Base-by-base conservation (phyloP, 495 filamentous ascomycete species). In the Penicillium riverlandense region DNA sequence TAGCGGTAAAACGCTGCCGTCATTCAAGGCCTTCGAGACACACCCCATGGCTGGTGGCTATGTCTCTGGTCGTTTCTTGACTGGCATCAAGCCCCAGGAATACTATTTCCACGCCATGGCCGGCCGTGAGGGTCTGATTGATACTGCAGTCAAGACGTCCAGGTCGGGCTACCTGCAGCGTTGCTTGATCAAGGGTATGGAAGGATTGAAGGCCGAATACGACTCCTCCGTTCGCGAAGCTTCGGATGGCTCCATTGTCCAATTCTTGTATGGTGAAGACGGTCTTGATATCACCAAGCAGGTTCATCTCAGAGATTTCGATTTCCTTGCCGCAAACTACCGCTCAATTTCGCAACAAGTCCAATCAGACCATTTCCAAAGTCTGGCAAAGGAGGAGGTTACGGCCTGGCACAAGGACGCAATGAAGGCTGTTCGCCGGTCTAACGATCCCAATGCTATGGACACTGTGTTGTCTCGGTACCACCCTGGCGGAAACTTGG, bases 91-190 rank as follows among this genome's bases (percentile, higher is more conserved):
- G 44, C 94, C 94, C 22, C 94, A 99, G 61, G 94, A 97, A 62
- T 97, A 94, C 64, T 99, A 88, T 67, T 99, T 99, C 78, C 94
- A 99, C 79, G 87, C 91, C 59, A 99, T 99, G 94, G 91, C 91
- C 54, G 94, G 94, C 59, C 81, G 94, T 66, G 94, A 99, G 72
- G 94, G 94, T 72, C 72, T 99, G 53, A 97, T 99, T 67, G 94
- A 99, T 77, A 99, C 94, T 34, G 94, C 94, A 44, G 94, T 99
- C 53, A 99, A 99, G 71, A 99, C 94, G 5, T 91, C 90, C 32
- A 79, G 91, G 52, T 96, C 90, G 32, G 94, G 94, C 54, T 99
- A 99, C 59, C 67, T 99, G 47, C 94, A 99, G 62, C 85, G 94
- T 61, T 99, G 94, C 76, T 67, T 99, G 52, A 92, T 97, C 66